These are phyloP conservation scores for Rhynchosporium graminicola DNA, from an alignment of 2,329 filamentous ascomycete species.

Conservation along the genomic window DNA sequence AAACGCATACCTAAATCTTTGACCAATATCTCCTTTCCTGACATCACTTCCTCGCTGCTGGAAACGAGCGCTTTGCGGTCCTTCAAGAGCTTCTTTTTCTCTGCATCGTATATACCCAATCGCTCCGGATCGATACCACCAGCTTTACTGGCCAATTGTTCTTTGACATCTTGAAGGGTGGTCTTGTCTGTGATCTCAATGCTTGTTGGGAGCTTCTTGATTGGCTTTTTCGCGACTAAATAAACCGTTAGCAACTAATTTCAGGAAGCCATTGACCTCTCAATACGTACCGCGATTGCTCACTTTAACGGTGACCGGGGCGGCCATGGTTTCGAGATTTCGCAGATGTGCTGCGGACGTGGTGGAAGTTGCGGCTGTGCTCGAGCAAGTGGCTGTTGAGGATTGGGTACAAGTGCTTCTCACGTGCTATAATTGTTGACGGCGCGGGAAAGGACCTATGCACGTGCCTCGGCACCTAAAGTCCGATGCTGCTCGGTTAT, in stretches of 20 bases:
- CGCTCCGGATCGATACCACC: conserved; percentile 60
- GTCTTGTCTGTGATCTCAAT: conserved; percentile 47
- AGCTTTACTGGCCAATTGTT: conserved; percentile 52
- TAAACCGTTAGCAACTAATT: conserved; percentile 11
- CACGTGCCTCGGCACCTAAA: no score
- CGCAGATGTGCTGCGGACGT: neutral
- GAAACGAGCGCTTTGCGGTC: conserved; percentile 57
- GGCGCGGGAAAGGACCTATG: no score
- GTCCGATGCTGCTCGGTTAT: no score
- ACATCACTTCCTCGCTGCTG: conserved; percentile 51
- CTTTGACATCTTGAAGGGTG: conserved; percentile 63
- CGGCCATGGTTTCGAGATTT: neutral
- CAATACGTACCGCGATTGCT: conserved; percentile 27
- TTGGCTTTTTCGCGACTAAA: conserved; percentile 37
- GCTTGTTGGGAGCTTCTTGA: conserved; percentile 54
- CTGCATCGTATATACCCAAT: conserved; percentile 61
- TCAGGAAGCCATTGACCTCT: neutral
- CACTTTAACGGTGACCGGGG: conserved; percentile 25
- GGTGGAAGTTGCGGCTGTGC: neutral
- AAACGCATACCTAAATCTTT: conserved; percentile 80
- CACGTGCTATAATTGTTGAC: no score
- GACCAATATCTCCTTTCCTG: conserved; percentile 67
- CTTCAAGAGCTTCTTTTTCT: conserved; percentile 63
- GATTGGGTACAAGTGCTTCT: no score
- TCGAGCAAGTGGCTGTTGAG: conserved; percentile 2